Conservation (phyloP, 1,284 basidiomycete genomes). For the Microbotryomycetes sp. region DNA sequence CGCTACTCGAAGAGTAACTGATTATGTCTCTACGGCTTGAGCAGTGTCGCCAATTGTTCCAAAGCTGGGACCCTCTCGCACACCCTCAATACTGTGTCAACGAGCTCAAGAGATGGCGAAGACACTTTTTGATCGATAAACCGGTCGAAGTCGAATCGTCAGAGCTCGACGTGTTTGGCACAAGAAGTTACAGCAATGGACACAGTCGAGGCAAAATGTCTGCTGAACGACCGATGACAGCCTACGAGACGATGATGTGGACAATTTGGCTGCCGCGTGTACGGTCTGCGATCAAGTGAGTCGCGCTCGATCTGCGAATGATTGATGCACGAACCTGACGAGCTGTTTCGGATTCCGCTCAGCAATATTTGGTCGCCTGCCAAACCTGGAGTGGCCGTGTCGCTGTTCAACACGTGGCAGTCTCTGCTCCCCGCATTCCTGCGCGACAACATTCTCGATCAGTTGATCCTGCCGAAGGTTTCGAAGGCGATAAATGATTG, state of each 20-base stretch:
- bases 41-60: conserved; percentile 28
- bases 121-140: conserved; percentile 61
- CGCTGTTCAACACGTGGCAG: conserved; percentile 81
- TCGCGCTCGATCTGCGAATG: conserved; percentile 8
- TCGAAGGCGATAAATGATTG: conserved; percentile 76
- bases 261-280: conserved; percentile 89
- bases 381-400: conserved; percentile 65
- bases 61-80: conserved; percentile 33
- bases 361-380: conserved; percentile 81
- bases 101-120: conserved; percentile 43
- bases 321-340: not conserved
- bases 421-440: conserved; percentile 82
- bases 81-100: conserved; percentile 27
- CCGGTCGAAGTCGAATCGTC: conserved; percentile 55
- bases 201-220: not conserved
- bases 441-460: conserved; percentile 88
- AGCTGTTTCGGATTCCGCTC: not conserved
- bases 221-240: conserved; percentile 63
- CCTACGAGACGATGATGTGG: conserved; percentile 92
- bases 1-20: no score
- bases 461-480: conserved; percentile 88
- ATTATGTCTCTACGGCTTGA: conserved; percentile 38
- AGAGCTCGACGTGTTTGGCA: conserved; percentile 56
- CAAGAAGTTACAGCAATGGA: not conserved
- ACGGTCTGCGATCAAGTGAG: conserved; percentile 73